Evolutionary conservation across 306 rosid species (phyloP).

Genomic region (Citrullus colocynthis): DNA sequence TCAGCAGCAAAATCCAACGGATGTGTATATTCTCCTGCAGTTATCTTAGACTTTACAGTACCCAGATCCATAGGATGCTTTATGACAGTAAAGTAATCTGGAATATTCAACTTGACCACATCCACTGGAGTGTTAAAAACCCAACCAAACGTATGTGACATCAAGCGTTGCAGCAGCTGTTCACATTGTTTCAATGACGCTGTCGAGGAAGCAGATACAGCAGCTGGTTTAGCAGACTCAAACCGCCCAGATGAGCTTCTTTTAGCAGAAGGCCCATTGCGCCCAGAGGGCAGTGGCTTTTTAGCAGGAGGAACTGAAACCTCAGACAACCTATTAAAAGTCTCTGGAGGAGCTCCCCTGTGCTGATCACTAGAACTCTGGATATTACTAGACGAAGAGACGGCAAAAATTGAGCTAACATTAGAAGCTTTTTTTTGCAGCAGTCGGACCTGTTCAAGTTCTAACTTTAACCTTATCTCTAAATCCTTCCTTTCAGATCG

Average conservation of each 20-base stretch:
- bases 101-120: slow-evolving; percentile 69
- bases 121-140: slow-evolving; percentile 69
- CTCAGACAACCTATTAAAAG: slow-evolving; percentile 20
- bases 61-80: slow-evolving; percentile 97
- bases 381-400: slow-evolving; percentile 52
- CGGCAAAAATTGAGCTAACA: slow-evolving; percentile 21
- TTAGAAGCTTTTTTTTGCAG: slow-evolving; percentile 47
- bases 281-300: slow-evolving; percentile 46
- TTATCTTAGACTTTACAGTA: slow-evolving; percentile 52
- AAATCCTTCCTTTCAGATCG: slow-evolving; percentile 56
- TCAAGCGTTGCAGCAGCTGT: slow-evolving; percentile 36
- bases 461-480: slow-evolving; percentile 46
- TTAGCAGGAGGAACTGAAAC: slow-evolving; percentile 33
- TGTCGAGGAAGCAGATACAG: slow-evolving; percentile 24
- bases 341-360: slow-evolving; percentile 38
- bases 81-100: slow-evolving; percentile 71
- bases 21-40: slow-evolving; percentile 41
- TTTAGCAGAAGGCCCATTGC: slow-evolving; percentile 43
- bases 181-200: slow-evolving; percentile 56
- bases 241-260: slow-evolving; percentile 28
- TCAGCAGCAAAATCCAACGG: slow-evolving; percentile 68
- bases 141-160: slow-evolving; percentile 53
- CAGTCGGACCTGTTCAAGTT: slow-evolving; percentile 60
- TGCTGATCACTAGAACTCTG: slow-evolving; percentile 52
- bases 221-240: slow-evolving; percentile 32